These are phyloP conservation scores for Geotrichum candidum DNA, from an alignment of 1,139 yeast species.

Conservation along the genomic window DNA sequence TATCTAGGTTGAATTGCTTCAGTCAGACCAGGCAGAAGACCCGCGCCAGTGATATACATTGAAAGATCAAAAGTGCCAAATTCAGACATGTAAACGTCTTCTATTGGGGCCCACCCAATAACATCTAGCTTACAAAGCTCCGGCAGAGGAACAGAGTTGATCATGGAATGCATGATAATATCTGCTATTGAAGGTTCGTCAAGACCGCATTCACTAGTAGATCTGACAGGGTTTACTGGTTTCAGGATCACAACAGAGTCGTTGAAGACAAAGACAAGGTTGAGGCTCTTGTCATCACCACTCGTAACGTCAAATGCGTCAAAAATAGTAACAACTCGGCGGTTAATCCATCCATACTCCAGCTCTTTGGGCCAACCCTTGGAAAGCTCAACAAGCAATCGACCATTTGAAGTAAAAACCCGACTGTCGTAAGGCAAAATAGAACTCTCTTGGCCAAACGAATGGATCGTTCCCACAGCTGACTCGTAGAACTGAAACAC, in stretches of 20 bases:
- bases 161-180: slow-evolving; percentile 79
- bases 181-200: slow-evolving; percentile 66
- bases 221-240: slow-evolving; percentile 30
- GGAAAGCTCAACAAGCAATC: slow-evolving; percentile 75
- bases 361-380: slow-evolving; percentile 81
- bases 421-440: slow-evolving; percentile 50
- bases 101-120: slow-evolving; percentile 61
- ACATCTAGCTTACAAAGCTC: slow-evolving; percentile 66
- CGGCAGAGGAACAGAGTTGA: slow-evolving; percentile 76
- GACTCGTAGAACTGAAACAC: slow-evolving; percentile 46
- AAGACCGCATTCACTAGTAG: slow-evolving; percentile 33
- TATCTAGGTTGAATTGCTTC: slow-evolving; percentile 14
- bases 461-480: slow-evolving; percentile 63
- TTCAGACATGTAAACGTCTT: slow-evolving; percentile 38
- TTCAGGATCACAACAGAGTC: slow-evolving; percentile 66
- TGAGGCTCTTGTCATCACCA: slow-evolving; percentile 31
- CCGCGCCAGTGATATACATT: slow-evolving; percentile 19
- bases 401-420: slow-evolving; percentile 87
- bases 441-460: slow-evolving; percentile 53
- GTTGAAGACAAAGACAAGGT: slow-evolving; percentile 69
- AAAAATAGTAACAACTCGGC: slow-evolving; percentile 79
- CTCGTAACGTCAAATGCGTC: slow-evolving; percentile 47
- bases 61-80: slow-evolving; percentile 23
- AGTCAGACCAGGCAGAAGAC: slow-evolving; percentile 7
- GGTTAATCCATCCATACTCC: slow-evolving; percentile 80